Base-by-base conservation (phyloP, 306 rosid genomes). In the Psophocarpus tetragonolobus region DNA sequence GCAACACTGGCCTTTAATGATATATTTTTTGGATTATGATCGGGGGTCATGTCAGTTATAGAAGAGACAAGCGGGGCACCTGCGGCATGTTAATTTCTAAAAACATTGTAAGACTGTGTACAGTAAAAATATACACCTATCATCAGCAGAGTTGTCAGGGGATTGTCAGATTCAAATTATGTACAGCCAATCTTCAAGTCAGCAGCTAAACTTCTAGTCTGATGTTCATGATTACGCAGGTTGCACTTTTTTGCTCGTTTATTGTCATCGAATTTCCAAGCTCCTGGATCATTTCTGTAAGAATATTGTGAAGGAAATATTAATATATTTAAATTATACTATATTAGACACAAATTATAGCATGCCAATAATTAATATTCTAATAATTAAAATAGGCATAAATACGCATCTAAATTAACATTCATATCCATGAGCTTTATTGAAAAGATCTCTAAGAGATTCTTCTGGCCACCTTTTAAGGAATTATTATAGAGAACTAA, bases 191-290 rank as follows among this genome's bases (percentile, higher is more conserved):
- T 56, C 81, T 70, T 81, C 75, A 68, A 70, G 83, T 58, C 72
- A 53, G 77, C 70, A 50, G 80, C 82, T 75, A 63, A 75, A 71
- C 44, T 65, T 62, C 54, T 69, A 81, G 83, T 72, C 79, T 62
- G 58, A 38, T 30, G 57, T 8, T 11, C 13, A 48, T 48, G 2
- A 6, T 24, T 48, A 48, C 6, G 56, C 24, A 6, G 26, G 13
- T 50, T 50, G 57, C 57, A 50, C 26, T 2, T 50, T 50, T 18
- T 56, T 26, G 27, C 48, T 42, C 68, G 18, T 76, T 68, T 47
- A 47, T 33, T 36, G 38, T 88, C 88, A 92, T 81, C 89, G 88
- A 80, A 95, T 84, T 65, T 93, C 92, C 86, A 79, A 62, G 79
- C 87, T 87, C 90, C 97, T 91, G 92, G 73, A 51, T 42, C 66